Conservation (phyloP, 2,329 filamentous ascomycete genomes). For the Fusarium transvaalense region DNA sequence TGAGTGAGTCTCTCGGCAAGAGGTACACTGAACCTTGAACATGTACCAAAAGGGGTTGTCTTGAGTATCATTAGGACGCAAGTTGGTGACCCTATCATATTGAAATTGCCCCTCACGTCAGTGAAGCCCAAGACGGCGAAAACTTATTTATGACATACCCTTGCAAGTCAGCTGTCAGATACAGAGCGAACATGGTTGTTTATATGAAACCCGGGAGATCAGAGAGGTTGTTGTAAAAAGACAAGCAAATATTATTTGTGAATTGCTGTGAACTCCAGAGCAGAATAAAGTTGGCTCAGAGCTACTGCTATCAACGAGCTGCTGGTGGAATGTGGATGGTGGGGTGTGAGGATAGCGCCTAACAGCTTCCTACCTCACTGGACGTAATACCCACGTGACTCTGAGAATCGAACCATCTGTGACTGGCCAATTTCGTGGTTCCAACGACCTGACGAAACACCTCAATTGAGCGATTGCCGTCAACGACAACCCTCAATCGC, state of each 20-base stretch:
- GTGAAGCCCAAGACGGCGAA: constrained; percentile 15
- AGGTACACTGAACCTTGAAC: constrained; percentile 98
- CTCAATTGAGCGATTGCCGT: constrained; percentile 41
- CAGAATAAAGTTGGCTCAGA: constrained; percentile 34
- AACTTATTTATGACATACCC: constrained; percentile 63
- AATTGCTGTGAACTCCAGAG: constrained; percentile 7
- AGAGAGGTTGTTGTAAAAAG: neutral
- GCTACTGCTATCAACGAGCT: constrained; percentile 14
- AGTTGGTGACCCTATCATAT: constrained; percentile 81
- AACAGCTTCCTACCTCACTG: neutral
- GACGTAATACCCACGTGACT: constrained; percentile 40
- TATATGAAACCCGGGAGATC: neutral
- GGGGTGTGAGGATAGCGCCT: constrained; percentile 46
- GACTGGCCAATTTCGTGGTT: constrained; percentile 44
- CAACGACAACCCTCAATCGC: constrained; percentile 28
- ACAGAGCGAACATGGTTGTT: constrained; percentile 72
- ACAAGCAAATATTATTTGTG: neutral
- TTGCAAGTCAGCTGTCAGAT: constrained; percentile 75
- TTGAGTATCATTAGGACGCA: constrained; percentile 84
- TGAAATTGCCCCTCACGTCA: constrained; percentile 38
- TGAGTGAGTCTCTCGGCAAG: constrained; percentile 89
- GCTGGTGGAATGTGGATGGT: constrained; percentile 40
- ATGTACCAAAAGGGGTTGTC: constrained; percentile 94
- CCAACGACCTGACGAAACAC: constrained; percentile 37
- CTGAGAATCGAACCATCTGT: constrained; percentile 46